A percentile compares a stretch with the other conserved stretches of the same genome.
Conservation (phyloP, 2,329 filamentous ascomycete species). For the Stachybotrys chartarum region DNA sequence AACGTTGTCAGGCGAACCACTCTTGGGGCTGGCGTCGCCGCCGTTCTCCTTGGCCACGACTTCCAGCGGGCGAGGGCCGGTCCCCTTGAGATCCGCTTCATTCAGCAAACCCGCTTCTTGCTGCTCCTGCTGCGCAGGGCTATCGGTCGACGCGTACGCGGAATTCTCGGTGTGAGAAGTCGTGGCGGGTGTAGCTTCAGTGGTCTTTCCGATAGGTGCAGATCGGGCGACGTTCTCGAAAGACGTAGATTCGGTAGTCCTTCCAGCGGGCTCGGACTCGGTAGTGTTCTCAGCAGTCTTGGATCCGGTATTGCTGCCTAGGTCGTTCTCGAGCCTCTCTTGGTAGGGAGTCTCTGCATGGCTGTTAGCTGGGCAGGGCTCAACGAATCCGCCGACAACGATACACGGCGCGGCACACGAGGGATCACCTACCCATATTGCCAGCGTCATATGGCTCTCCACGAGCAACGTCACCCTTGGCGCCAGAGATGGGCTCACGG, state of each 20-base stretch:
- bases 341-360: conserved; percentile 3
- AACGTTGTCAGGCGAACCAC: background rate
- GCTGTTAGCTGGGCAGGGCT: background rate
- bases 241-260: conserved; percentile 10
- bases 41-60: conserved; percentile 24
- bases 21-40: conserved; percentile 20
- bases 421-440: conserved; percentile 48
- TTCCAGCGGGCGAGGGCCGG: conserved; percentile 35
- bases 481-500: conserved; percentile 56
- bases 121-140: background rate
- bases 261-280: conserved; percentile 15
- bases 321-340: conserved; percentile 3
- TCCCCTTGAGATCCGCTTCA: conserved; percentile 24
- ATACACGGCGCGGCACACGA: background rate
- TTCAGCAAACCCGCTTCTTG: conserved; percentile 15
- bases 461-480: conserved; percentile 56
- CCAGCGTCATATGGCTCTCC: conserved; percentile 74
- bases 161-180: background rate
- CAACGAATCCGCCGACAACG: background rate
- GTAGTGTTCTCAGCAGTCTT: conserved; percentile 18
- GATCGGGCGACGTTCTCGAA: too few species aligned
- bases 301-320: conserved; percentile 1
- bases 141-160: background rate
- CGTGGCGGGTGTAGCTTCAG: background rate
- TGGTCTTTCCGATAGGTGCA: conserved; percentile 21